phyloP scores from a whole-genome alignment of 2,329 filamentous ascomycete genomes.

The Chrysoporthe cubensis region DNA sequence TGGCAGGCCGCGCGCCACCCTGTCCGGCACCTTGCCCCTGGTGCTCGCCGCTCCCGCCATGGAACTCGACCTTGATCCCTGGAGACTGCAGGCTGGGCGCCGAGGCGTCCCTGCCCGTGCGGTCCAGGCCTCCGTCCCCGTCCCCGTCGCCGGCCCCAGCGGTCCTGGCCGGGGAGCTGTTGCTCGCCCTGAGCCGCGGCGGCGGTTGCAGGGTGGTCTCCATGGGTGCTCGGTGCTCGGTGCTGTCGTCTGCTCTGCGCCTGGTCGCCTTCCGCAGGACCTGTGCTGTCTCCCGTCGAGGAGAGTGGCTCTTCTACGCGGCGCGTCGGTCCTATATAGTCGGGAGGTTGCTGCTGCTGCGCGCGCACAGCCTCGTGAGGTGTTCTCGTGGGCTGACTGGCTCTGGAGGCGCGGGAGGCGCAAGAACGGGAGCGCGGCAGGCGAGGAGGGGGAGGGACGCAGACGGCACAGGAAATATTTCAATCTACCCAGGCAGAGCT shows the following conservation, averaged over 20 bases:
- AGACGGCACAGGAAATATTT: neutral
- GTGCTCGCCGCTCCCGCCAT: conserved; percentile 33
- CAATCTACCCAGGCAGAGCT: neutral
- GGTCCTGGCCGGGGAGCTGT: conserved; percentile 15
- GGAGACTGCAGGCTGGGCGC: conserved; percentile 41
- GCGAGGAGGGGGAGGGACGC: neutral
- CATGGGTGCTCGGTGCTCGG: conserved; percentile 7
- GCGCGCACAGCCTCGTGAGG: neutral
- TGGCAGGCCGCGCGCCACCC: conserved; percentile 37
- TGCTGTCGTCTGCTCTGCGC: neutral
- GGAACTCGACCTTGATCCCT: conserved; percentile 43
- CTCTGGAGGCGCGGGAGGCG: neutral
- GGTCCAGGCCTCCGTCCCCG: neutral
- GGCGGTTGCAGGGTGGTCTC: conserved; percentile 12
- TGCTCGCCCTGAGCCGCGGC: conserved; percentile 14
- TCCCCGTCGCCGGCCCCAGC: neutral
- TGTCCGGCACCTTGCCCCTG: neutral
- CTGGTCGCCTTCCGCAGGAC: neutral
- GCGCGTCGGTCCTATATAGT: neutral
- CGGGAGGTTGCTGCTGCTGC: neutral
- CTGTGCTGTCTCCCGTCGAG: neutral
- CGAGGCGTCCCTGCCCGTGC: conserved; percentile 15
- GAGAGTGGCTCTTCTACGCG: neutral
- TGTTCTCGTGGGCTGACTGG: neutral
- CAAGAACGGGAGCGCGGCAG: neutral